Evolutionary conservation across 441 rosid species (phyloP).

Genomic region (Capsella rubella): DNA sequence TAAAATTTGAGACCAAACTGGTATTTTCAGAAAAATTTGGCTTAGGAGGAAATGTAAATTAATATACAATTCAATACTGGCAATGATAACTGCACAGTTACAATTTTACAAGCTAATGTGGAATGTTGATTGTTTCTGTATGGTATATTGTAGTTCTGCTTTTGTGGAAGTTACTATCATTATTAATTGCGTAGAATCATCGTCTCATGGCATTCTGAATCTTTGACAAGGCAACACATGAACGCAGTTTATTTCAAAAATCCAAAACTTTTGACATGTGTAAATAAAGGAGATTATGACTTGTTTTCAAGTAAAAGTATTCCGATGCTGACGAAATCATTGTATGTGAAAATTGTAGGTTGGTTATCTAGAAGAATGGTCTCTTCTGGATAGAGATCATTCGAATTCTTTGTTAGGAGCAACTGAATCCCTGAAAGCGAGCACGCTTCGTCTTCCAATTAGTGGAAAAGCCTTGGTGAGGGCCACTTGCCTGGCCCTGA

Average conservation of each 20-base stretch:
- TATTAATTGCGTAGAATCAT: not conserved
- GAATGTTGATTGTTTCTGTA: conserved; percentile 1
- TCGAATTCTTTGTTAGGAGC: conserved; percentile 60
- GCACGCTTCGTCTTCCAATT: conserved; percentile 70
- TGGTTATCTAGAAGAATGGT: conserved; percentile 59
- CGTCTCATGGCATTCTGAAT: conserved; percentile 10
- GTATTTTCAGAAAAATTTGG: conserved; percentile 4
- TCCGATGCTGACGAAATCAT: conserved; percentile 16
- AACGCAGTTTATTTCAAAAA: not conserved
- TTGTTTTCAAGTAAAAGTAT: not conserved
- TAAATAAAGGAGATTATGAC: conserved; percentile 11
- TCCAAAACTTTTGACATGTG: conserved; percentile 4
- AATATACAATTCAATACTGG: not conserved
- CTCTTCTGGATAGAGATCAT: conserved; percentile 60
- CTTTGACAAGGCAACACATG: conserved; percentile 12
- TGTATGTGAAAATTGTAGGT: conserved; percentile 49
- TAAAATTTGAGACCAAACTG: not conserved
- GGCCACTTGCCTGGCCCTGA: conserved; percentile 19
- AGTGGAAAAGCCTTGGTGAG: conserved; percentile 62
- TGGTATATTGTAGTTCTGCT: conserved; percentile 3
- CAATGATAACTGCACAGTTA: conserved; percentile 13
- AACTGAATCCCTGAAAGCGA: conserved; percentile 69
- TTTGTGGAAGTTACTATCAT: conserved; percentile 4
- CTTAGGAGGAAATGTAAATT: not conserved
- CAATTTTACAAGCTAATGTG: not conserved